phyloP scores from a whole-genome alignment of 495 filamentous ascomycete species.

The Chaetomium fimeti region DNA sequence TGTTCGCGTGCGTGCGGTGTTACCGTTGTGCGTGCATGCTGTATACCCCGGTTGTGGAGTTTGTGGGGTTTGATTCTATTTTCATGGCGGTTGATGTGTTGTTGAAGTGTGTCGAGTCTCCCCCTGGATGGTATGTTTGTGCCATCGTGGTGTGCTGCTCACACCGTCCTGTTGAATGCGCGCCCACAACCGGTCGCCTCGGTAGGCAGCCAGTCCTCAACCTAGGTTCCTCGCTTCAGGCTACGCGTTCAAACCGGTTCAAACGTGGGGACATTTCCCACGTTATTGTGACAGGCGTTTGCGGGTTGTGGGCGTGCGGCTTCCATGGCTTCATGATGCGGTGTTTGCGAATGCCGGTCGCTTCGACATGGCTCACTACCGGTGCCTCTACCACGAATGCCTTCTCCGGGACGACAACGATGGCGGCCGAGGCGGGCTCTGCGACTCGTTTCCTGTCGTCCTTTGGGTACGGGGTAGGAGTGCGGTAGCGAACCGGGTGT shows the following conservation, averaged over 20 bases:
- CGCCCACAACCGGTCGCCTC: too few species aligned
- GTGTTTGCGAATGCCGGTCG: slow-evolving; percentile 1
- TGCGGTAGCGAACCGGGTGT: slow-evolving; percentile 32
- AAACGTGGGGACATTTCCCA: slow-evolving; percentile 26
- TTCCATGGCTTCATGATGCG: neutral
- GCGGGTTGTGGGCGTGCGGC: slow-evolving; percentile 15
- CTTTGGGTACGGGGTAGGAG: slow-evolving; percentile 35
- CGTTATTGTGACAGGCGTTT: slow-evolving; percentile 23
- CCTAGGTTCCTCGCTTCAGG: neutral
- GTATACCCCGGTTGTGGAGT: neutral
- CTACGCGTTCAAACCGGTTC: slow-evolving; percentile 31
- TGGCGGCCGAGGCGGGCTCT: neutral
- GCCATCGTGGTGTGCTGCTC: neutral
- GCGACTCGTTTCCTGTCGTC: slow-evolving; percentile 24
- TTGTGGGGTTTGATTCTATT: neutral
- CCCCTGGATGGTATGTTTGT: neutral
- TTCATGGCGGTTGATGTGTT: neutral
- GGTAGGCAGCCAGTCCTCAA: neutral
- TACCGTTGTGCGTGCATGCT: neutral
- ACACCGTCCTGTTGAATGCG: neutral
- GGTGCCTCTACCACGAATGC: slow-evolving; percentile 22
- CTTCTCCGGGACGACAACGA: slow-evolving; percentile 24
- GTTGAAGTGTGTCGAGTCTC: neutral
- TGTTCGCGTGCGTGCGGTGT: neutral
- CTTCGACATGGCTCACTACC: slow-evolving; percentile 22